Percentiles rank a stretch among this genome's conserved stretches.
These are phyloP conservation scores for Croton setiger DNA, from an alignment of 441 rosid species.

Conservation along the genomic window DNA sequence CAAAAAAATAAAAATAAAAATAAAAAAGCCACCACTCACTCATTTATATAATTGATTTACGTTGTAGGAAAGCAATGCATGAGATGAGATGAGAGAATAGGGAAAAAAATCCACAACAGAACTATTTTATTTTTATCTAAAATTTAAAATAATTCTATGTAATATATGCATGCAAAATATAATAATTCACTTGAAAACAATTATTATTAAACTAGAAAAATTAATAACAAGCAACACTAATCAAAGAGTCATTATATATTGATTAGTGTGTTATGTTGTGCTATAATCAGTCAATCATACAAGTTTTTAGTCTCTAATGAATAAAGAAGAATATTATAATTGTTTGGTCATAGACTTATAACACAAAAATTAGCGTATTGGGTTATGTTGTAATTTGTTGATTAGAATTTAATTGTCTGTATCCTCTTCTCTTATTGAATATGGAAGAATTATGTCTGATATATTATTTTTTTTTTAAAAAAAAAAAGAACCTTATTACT, in stretches of 20 bases:
- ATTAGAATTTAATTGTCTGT: not conserved
- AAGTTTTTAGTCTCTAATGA: no score
- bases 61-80: conserved; percentile 92
- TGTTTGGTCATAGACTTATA: no score
- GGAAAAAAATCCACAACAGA: conserved; percentile 49
- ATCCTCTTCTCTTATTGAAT: not conserved
- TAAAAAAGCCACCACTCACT: not conserved
- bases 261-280: no score
- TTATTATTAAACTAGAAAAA: no score
- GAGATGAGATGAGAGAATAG: conserved; percentile 31
- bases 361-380: no score
- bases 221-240: no score
- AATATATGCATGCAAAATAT: conserved; percentile 55
- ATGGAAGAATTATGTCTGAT: not conserved
- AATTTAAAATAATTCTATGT: conserved; percentile 17
- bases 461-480: no score
- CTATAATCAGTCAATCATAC: no score
- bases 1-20: not conserved
- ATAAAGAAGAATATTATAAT: no score
- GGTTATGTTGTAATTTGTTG: no score
- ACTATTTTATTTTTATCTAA: conserved; percentile 33
- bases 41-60: conserved; percentile 31
- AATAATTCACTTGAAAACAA: conserved; percentile 8
- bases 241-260: no score
- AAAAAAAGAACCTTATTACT: not conserved